Percentiles rank a stretch among this genome's conserved stretches.
Evolutionary conservation across 352 stramenopile species (phyloP).

Genomic region (Pythium guiyangense): DNA sequence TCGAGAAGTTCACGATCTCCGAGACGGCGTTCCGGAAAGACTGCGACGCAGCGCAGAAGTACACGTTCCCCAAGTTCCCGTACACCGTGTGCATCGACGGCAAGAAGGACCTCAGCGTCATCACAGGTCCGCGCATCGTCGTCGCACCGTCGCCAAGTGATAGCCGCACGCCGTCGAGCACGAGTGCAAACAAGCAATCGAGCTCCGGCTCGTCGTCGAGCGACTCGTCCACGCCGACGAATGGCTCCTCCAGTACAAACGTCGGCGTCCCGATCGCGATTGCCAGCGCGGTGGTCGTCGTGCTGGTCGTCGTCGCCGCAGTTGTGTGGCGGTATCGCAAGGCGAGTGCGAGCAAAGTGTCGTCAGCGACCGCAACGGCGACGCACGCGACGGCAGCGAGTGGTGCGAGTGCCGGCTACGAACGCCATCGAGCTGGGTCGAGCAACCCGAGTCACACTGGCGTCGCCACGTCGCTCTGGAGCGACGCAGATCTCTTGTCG

Average conservation of each 20-base stretch:
- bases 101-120: too few relatives aligned
- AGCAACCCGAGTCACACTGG: not conserved
- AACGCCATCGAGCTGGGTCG: not conserved
- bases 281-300: too few relatives aligned
- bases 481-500: slow-evolving; percentile 2
- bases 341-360: not conserved
- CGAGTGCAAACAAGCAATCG: too few relatives aligned
- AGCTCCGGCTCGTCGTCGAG: too few relatives aligned
- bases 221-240: too few relatives aligned
- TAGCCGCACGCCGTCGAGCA: not conserved
- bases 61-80: too few relatives aligned
- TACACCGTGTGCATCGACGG: slow-evolving; percentile 8
- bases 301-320: not conserved
- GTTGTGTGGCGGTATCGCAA: not conserved
- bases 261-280: too few relatives aligned
- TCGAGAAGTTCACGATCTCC: not conserved
- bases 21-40: not conserved
- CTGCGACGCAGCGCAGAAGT: not conserved
- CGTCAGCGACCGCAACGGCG: not conserved
- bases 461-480: slow-evolving; percentile 22
- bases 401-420: not conserved
- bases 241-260: too few relatives aligned
- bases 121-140: slow-evolving; percentile 1
- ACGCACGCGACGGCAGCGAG: not conserved
- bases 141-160: too few relatives aligned